These are phyloP conservation scores for Baorangia bicolor DNA, from an alignment of 768 basidiomycete species.

Conservation along the genomic window DNA sequence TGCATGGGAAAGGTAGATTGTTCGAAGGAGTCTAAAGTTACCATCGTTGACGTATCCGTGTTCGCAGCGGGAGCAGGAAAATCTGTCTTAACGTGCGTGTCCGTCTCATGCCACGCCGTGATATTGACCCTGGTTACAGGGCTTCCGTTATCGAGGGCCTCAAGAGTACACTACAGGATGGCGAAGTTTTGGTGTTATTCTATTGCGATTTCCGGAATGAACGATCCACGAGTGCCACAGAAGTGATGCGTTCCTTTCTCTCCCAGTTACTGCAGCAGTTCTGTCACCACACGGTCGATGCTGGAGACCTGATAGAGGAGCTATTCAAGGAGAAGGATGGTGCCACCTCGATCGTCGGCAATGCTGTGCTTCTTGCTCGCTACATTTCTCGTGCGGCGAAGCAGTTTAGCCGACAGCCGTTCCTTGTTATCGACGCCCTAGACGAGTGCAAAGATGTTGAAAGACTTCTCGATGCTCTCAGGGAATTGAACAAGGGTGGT, in stretches of 20 bases:
- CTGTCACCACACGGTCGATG: not conserved
- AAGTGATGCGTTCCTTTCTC: conserved; percentile 13
- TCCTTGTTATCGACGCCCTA: conserved; percentile 13
- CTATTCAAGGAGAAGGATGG: not conserved
- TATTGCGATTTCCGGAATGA: conserved; percentile 17
- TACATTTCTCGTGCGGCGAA: not conserved
- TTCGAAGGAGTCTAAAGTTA: no score
- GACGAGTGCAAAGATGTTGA: conserved; percentile 18
- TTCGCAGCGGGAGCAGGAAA: conserved; percentile 4
- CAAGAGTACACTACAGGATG: not conserved
- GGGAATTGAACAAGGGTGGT: not conserved
- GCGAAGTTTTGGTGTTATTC: conserved; percentile 2
- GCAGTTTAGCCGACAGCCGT: not conserved
- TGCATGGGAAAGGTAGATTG: not conserved
- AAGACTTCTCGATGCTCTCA: not conserved
- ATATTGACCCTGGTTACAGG: not conserved
- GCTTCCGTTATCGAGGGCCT: conserved; percentile 8
- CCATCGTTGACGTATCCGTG: not conserved
- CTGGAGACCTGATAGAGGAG: not conserved
- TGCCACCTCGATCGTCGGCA: not conserved
- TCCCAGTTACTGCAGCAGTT: conserved; percentile 7
- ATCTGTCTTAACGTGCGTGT: conserved; percentile 5
- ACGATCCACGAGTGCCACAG: conserved; percentile 1
- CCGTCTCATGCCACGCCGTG: rapidly evolving
- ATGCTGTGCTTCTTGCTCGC: not conserved